phyloP scores from a whole-genome alignment of 768 basidiomycete species.

The Pisolithus sp. region DNA sequence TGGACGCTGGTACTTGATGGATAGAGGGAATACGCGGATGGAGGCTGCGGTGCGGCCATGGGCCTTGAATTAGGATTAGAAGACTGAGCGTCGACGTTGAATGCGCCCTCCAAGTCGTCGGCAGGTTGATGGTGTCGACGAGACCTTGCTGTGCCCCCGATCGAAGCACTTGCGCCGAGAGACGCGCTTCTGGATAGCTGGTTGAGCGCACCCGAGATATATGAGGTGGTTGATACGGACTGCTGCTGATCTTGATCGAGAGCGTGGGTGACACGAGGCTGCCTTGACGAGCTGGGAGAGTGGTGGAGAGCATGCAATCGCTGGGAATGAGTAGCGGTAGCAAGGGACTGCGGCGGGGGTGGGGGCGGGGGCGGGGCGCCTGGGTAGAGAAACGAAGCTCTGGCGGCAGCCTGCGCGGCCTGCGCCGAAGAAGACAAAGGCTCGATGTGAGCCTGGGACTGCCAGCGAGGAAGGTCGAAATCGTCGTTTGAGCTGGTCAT shows the following conservation, averaged over 20 bases:
- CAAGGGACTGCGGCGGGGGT: slow-evolving; percentile 41
- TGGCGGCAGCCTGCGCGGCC: slow-evolving; percentile 42
- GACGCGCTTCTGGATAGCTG: slow-evolving; percentile 66
- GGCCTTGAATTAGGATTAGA: slow-evolving; percentile 14
- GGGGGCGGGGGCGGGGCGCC: slow-evolving; percentile 36
- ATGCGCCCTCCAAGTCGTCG: slow-evolving; percentile 59
- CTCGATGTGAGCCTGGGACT: slow-evolving; percentile 40
- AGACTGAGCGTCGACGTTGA: slow-evolving; percentile 30
- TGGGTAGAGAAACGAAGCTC: slow-evolving; percentile 50
- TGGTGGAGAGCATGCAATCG: slow-evolving; percentile 49
- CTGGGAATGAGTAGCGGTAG: slow-evolving; percentile 32
- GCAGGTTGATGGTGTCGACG: slow-evolving; percentile 59
- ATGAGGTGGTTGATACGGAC: slow-evolving; percentile 38
- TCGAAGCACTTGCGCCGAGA: slow-evolving; percentile 42
- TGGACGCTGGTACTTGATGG: slow-evolving; percentile 54
- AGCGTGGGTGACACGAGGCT: slow-evolving; percentile 60
- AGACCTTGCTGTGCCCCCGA: slow-evolving; percentile 36
- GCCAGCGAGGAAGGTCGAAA: slow-evolving; percentile 65
- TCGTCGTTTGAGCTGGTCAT: slow-evolving; percentile 75
- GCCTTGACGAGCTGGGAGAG: slow-evolving; percentile 38
- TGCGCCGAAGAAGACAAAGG: slow-evolving; percentile 54
- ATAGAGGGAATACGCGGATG: slow-evolving; percentile 45
- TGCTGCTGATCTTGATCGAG: slow-evolving; percentile 57
- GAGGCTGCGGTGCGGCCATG: slow-evolving; percentile 32
- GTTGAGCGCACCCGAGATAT: slow-evolving; percentile 44